Evolutionary conservation across 2,329 filamentous ascomycete species (phyloP).

Genomic region (Escovopsis sp.): DNA sequence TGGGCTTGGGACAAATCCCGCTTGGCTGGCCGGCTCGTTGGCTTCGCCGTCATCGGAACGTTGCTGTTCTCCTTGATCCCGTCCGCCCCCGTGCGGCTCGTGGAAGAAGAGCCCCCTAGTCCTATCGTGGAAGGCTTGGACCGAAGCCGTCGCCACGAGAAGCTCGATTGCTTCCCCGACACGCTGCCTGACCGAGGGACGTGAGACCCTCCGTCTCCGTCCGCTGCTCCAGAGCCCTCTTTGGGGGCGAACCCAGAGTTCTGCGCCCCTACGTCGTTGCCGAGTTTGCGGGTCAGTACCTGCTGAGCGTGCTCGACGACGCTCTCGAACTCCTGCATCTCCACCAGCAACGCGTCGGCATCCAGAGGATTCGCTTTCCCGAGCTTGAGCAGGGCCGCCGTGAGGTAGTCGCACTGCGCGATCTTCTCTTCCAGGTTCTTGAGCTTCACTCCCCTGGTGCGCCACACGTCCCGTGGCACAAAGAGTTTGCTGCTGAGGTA

Average conservation of each 20-base stretch:
- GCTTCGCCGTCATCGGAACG: constrained; percentile 59
- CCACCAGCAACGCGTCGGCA: constrained; percentile 80
- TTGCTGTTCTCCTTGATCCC: constrained; percentile 27
- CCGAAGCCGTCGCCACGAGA: constrained; percentile 80
- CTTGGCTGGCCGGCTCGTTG: constrained; percentile 54
- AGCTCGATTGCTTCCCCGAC: constrained; percentile 52
- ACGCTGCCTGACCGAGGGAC: constrained; percentile 45
- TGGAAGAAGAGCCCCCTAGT: constrained; percentile 34
- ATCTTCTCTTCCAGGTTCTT: constrained; percentile 90
- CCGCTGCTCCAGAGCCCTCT: constrained; percentile 37
- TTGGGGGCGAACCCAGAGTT: constrained; percentile 61
- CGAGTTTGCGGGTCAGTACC: constrained; percentile 65
- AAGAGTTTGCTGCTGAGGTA: constrained; percentile 89
- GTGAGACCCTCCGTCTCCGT: constrained; percentile 26
- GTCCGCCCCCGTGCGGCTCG: constrained; percentile 11
- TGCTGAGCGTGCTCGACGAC: constrained; percentile 77
- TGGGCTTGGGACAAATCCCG: constrained; percentile 53
- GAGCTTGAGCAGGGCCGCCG: constrained; percentile 73
- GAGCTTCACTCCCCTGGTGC: constrained; percentile 83
- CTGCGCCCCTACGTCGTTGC: constrained; percentile 82
- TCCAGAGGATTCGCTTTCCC: constrained; percentile 75
- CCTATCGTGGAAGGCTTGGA: constrained; percentile 71
- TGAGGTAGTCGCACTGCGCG: constrained; percentile 77
- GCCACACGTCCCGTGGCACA: constrained; percentile 84
- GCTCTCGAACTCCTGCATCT: constrained; percentile 80